Conservation (phyloP, 768 basidiomycete species). For the Phaeolepiota aurea region DNA sequence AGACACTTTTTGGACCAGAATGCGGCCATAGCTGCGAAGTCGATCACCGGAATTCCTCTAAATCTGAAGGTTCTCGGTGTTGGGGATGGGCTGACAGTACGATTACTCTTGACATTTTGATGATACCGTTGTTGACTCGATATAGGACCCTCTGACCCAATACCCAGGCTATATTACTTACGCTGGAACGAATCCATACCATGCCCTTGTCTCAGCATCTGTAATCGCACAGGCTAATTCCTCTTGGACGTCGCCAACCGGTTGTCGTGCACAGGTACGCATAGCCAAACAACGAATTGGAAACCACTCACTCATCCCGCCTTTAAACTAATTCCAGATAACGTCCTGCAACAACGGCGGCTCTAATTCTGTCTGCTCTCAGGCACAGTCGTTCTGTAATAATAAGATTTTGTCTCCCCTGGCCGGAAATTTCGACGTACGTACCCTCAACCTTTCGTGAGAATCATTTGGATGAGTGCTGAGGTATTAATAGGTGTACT, state of each 20-base stretch:
- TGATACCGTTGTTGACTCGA: neutral
- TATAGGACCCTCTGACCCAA: conserved; percentile 35
- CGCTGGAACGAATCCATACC: conserved; percentile 47
- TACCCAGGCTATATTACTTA: conserved; percentile 54
- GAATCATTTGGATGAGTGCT: neutral
- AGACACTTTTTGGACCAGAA: conserved; percentile 55
- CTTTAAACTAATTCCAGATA: conserved; percentile 27
- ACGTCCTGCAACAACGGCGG: conserved; percentile 40
- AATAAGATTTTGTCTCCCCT: conserved; percentile 43
- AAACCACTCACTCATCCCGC: neutral
- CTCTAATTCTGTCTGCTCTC: conserved; percentile 41
- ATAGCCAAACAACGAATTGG: neutral
- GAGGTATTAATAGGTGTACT: conserved; percentile 30
- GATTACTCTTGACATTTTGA: conserved; percentile 5
- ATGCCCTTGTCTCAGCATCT: conserved; percentile 37
- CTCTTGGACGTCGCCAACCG: conserved; percentile 30
- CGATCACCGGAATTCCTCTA: conserved; percentile 33
- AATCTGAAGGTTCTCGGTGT: conserved; percentile 59
- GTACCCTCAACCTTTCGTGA: conserved; percentile 5
- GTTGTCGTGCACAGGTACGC: conserved; percentile 42
- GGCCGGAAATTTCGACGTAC: conserved; percentile 45
- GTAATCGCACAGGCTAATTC: conserved; percentile 32
- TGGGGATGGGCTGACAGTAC: conserved; percentile 53
- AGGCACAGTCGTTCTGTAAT: conserved; percentile 54
- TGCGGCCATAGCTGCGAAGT: conserved; percentile 40